Base-by-base conservation (phyloP, 306 rosid species). In the Prunus fruticosa region DNA sequence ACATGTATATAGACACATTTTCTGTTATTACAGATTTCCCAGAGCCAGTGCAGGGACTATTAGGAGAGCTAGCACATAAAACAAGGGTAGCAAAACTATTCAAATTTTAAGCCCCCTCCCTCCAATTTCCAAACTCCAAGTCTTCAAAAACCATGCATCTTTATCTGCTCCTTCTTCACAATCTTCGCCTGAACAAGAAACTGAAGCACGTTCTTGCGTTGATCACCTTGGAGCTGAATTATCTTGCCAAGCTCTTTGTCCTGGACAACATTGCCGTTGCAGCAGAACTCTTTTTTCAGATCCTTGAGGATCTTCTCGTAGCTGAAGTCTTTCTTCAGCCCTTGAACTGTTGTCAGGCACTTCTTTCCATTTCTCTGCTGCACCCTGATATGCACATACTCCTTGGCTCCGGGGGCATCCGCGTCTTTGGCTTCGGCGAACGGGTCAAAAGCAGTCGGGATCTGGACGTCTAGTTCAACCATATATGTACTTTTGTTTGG, bases 391-490 rank as follows among this genome's bases (percentile, higher is more conserved):
- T 27, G 67, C 67, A 62, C 67, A 13, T 62, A 62, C 2, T 62
- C 41, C 67, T 62, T 28, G 43, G 43, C 41, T 62, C 32, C 64
- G 18, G 32, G 32, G 32, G 64, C 64, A 60, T 62, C 43, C 12
- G 20, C 43, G 67, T 62, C 67, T 28, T 62, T 28, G 20, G 67
- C 67, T 27, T 62, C 67, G 43, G 67, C 41, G 2, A 28, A 62
- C 2, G 67, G 67, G 20, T 62, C 67, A 28, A 62, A 62, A 7
- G 67, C 67, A 6, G 67, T 62, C 14, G 20, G 93, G 12, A 89
- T 66, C 84, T 79, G 81, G 20, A 73, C 32, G 66, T 89, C 96
- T 81, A 78, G 52, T 1, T 88, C 93, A 88, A 94, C 97, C 98
- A 91, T 91, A 91, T 78, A 91, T 90, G 90, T 81, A 91, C 89